Conservation (phyloP, 768 basidiomycete species). For the Tephrocybe sp. region DNA sequence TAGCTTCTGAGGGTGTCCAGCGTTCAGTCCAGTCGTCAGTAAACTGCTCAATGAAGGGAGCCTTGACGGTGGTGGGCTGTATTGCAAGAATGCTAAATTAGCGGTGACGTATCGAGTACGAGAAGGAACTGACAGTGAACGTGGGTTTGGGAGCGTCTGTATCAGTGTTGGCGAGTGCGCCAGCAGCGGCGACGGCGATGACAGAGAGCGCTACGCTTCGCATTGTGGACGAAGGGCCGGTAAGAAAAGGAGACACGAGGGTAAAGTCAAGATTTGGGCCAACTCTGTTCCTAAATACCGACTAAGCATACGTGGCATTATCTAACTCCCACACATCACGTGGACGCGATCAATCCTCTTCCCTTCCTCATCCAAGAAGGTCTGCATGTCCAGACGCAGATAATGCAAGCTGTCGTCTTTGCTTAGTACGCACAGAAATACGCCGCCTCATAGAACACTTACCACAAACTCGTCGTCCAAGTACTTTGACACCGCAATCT, state of each 20-base stretch:
- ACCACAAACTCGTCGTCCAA: conserved; percentile 96
- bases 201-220: conserved; percentile 86
- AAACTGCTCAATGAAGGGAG: conserved; percentile 96
- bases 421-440: conserved; percentile 11
- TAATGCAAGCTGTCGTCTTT: conserved; percentile 68
- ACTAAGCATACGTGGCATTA: conserved; percentile 42
- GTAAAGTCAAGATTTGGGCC: conserved; percentile 25
- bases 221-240: conserved; percentile 76
- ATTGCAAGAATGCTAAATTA: conserved; percentile 13
- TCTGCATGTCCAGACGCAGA: conserved; percentile 97
- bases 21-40: conserved; percentile 84
- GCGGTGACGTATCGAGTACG: conserved; percentile 8
- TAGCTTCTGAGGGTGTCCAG: conserved; percentile 96
- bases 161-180: conserved; percentile 58
- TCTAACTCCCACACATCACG: conserved; percentile 39
- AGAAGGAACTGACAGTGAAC: conserved; percentile 55
- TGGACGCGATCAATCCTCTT: conserved; percentile 23
- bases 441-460: conserved; percentile 29
- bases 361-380: conserved; percentile 55
- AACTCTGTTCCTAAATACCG: conserved; percentile 36
- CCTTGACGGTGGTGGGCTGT: conserved; percentile 76
- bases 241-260: conserved; percentile 35
- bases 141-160: conserved; percentile 52
- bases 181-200: conserved; percentile 64
- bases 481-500: conserved; percentile 96